These are phyloP conservation scores for Diversispora epigaea DNA, from an alignment of 192 early-diverging fungal genomes.

Conservation along the genomic window DNA sequence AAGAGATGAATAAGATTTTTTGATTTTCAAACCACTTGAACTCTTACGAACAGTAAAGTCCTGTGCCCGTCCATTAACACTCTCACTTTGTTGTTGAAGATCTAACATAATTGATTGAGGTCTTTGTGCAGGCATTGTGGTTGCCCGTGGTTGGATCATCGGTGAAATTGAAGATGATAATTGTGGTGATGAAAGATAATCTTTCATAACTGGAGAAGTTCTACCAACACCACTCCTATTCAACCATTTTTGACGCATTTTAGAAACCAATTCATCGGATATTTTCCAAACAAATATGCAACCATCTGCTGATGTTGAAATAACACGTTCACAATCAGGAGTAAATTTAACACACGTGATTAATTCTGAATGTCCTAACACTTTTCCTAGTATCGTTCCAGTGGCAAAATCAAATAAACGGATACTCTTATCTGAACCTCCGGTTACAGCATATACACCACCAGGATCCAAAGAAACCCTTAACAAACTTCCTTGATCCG, in stretches of 20 bases:
- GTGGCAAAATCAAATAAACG: conserved; percentile 68
- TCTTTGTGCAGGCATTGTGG: conserved; percentile 7
- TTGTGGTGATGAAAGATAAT: not conserved
- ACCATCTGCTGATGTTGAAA: conserved; percentile 73
- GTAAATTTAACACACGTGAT: conserved; percentile 70
- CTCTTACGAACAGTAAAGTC: conserved; percentile 9
- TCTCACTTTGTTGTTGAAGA: conserved; percentile 4
- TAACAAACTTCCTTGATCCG: conserved; percentile 55
- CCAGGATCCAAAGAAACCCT: conserved; percentile 68
- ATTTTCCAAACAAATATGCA: conserved; percentile 77
- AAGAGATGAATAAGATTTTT: conserved; percentile 26
- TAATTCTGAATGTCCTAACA: conserved; percentile 69
- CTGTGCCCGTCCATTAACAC: not conserved
- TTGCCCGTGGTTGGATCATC: not conserved
- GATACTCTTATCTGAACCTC: conserved; percentile 67
- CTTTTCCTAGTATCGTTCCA: conserved; percentile 59
- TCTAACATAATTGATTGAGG: conserved; percentile 3
- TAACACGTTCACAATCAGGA: conserved; percentile 48
- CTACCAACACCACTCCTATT: conserved; percentile 17
- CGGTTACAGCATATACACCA: conserved; percentile 64
- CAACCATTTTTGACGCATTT: conserved; percentile 31
- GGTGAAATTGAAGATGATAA: not conserved
- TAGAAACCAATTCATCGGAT: conserved; percentile 44
- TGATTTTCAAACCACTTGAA: not conserved
- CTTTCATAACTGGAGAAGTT: conserved; percentile 4